Conservation (phyloP, 2,329 filamentous ascomycete genomes). For the Chrysosporium queenslandicum region DNA sequence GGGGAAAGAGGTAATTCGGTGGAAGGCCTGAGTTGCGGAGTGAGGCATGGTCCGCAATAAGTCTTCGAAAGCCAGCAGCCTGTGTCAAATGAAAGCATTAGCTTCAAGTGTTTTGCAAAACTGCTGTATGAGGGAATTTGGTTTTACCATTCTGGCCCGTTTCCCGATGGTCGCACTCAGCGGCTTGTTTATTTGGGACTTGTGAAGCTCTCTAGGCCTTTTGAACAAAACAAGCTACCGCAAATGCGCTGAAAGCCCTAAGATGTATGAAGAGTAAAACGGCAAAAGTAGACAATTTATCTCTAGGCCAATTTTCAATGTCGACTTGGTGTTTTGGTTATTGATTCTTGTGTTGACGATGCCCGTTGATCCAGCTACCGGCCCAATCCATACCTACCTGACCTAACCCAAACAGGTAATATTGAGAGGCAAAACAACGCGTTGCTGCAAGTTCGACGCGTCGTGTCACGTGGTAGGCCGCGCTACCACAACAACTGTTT, state of each 20-base stretch:
- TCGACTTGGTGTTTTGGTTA: conserved; percentile 2
- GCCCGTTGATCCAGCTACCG: conserved; percentile 10
- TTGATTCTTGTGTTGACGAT: conserved; percentile 6
- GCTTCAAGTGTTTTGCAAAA: background rate
- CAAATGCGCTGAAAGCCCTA: no score
- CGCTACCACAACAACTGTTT: no score
- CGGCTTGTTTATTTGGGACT: background rate
- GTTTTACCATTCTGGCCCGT: background rate
- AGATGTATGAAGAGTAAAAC: background rate
- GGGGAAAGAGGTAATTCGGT: conserved; percentile 52
- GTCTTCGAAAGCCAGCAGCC: conserved; percentile 42
- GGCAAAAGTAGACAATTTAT: background rate
- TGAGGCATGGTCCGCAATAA: conserved; percentile 50
- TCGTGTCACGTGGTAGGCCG: background rate
- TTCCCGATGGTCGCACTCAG: background rate
- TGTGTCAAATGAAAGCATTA: background rate
- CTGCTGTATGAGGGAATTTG: background rate
- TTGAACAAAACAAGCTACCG: no score
- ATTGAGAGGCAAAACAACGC: background rate
- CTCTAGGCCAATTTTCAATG: background rate
- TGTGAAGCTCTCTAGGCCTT: no score
- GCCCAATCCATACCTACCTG: background rate
- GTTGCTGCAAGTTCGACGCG: no score
- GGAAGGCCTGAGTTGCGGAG: conserved; percentile 48
- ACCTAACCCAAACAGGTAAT: conserved; percentile 3